Conservation (phyloP, 306 rosid genomes). For the Echinosophora koreensis region DNA sequence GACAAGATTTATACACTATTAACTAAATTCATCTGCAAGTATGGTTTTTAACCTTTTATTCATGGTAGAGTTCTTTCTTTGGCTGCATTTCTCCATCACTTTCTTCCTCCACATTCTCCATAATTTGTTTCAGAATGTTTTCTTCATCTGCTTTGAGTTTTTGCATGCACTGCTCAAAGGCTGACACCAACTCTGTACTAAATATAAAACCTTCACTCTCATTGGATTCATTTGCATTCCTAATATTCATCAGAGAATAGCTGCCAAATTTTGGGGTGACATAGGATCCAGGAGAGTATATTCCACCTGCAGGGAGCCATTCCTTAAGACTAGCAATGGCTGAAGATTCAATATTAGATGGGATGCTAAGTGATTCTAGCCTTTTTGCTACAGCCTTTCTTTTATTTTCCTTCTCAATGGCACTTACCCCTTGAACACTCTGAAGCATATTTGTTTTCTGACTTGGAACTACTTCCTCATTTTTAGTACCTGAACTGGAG, state of each 20-base stretch:
- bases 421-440: constrained; percentile 7
- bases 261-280: constrained; percentile 65
- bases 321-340: constrained; percentile 56
- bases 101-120: constrained; percentile 54
- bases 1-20: not conserved
- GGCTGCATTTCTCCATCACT: constrained; percentile 20
- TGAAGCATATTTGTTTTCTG: constrained; percentile 21
- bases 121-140: constrained; percentile 52
- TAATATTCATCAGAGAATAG: constrained; percentile 40
- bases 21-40: constrained; percentile 26
- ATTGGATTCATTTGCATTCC: constrained; percentile 42
- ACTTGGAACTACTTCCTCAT: constrained; percentile 37
- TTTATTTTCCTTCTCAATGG: constrained; percentile 49
- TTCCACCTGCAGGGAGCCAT: constrained; percentile 49
- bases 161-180: constrained; percentile 57
- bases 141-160: constrained; percentile 62
- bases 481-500: constrained; percentile 26
- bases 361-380: constrained; percentile 56
- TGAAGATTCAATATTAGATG: constrained; percentile 49
- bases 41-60: constrained; percentile 15
- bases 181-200: constrained; percentile 62
- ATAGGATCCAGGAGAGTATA: constrained; percentile 57
- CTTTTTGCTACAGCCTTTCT: constrained; percentile 56
- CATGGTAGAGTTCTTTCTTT: constrained; percentile 28
- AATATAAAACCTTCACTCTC: constrained; percentile 47